Evolutionary conservation across 106 monocot genomes (phyloP).

Genomic region (Dendrobium chrysotoxum): DNA sequence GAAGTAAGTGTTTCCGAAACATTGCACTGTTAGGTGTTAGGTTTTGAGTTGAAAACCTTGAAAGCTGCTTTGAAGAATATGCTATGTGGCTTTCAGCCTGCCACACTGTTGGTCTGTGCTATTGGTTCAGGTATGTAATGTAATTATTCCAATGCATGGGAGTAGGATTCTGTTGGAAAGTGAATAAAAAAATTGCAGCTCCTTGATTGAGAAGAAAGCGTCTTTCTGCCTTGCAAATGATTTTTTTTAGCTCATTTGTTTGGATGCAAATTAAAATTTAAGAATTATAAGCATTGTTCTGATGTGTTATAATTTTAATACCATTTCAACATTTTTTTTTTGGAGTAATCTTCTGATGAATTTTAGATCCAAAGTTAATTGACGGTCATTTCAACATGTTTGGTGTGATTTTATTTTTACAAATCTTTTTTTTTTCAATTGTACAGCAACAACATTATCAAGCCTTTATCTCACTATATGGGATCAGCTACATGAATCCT

Average conservation of each 20-base stretch:
- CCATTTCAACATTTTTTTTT: too few relatives aligned
- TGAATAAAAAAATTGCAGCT: not conserved
- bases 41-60: not conserved
- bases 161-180: not conserved
- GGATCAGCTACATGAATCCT: too few relatives aligned
- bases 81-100: not conserved
- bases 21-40: slow-evolving; percentile 2
- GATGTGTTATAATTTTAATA: not conserved
- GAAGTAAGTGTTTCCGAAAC: slow-evolving; percentile 6
- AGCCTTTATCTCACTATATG: too few relatives aligned
- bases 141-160: slow-evolving; percentile 4
- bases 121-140: slow-evolving; percentile 5
- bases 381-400: too few relatives aligned
- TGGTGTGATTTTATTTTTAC: too few relatives aligned
- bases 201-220: not conserved
- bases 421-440: too few relatives aligned
- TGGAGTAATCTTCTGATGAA: too few relatives aligned
- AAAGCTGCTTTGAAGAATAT: not conserved
- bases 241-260: not conserved
- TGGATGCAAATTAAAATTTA: not conserved
- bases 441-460: too few relatives aligned
- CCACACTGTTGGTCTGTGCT: not conserved
- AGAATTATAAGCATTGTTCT: not conserved
- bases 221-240: not conserved
- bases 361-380: too few relatives aligned